A percentile compares a stretch with the other conserved stretches of the same genome.
Conservation (phyloP, 345 rosid species). For the Gossypium bickii region DNA sequence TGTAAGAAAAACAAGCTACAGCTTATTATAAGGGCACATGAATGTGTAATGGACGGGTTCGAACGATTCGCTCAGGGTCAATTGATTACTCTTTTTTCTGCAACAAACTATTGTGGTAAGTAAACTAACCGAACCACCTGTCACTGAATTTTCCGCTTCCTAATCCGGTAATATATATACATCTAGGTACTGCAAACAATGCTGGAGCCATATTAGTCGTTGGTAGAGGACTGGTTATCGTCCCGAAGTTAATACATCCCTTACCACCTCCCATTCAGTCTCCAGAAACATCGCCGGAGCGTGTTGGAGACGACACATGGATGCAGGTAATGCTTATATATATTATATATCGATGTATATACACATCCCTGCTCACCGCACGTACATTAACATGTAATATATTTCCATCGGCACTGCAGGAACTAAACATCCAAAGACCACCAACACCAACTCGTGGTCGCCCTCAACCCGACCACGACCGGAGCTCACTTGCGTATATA, state of each 20-base stretch:
- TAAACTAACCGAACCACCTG: slow-evolving; percentile 3
- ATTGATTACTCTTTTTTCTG: slow-evolving; percentile 91
- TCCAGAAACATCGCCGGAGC: slow-evolving; percentile 95
- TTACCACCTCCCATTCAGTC: slow-evolving; percentile 94
- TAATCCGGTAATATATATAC: slow-evolving; percentile 19
- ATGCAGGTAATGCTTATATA: slow-evolving; percentile 62
- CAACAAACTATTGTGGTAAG: slow-evolving; percentile 97
- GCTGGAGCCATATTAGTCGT: slow-evolving; percentile 97
- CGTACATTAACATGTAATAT: neutral
- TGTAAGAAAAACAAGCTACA: slow-evolving; percentile 92
- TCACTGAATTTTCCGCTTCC: slow-evolving; percentile 5
- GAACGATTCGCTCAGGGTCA: slow-evolving; percentile 99
- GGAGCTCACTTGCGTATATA: slow-evolving; percentile 91
- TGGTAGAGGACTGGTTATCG: slow-evolving; percentile 91
- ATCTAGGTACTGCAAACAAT: slow-evolving; percentile 91
- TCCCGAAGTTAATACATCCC: slow-evolving; percentile 95
- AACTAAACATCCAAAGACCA: slow-evolving; percentile 96
- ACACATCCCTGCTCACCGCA: neutral
- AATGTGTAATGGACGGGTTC: slow-evolving; percentile 99
- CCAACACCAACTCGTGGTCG: slow-evolving; percentile 97
- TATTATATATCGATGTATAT: neutral
- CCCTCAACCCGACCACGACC: slow-evolving; percentile 84
- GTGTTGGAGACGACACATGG: slow-evolving; percentile 69
- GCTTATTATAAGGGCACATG: slow-evolving; percentile 92
- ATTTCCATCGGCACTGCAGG: slow-evolving; percentile 39